Base-by-base conservation (phyloP, 306 rosid genomes). In the Quercus robur region DNA sequence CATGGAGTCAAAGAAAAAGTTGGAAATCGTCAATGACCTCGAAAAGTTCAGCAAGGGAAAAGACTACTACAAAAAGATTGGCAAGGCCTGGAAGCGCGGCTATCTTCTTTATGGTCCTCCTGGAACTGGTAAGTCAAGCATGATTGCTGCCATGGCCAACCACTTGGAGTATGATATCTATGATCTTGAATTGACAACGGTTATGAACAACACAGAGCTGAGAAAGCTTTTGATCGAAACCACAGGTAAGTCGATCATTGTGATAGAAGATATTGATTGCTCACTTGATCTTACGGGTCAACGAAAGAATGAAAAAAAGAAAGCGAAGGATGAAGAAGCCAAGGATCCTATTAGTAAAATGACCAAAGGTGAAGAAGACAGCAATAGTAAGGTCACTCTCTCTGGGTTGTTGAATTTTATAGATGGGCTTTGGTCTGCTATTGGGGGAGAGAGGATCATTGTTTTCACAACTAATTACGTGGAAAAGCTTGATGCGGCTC, bases 391-490 rank as follows among this genome's bases (percentile, higher is more conserved):
- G 54, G 54, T 49, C 1, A 84, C 90, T 30, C 74, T 84, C 5
- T 87, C 90, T 5, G 90, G 88, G 51, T 72, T 82, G 19, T 18
- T 84, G 78, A 84, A 87, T 46, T 81, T 81, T 70, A 84, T 84
- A 3, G 88, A 87, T 78, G 88, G 90, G 56, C 84, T 87, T 51
- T 84, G 90, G 90, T 84, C 90, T n/a, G 86, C 90, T 21, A 76
- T 83, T 8, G 54, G 54, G 15, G 54, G 54, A 10, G 54, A 49
- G 54, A 49, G 54, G 15, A 10, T 49, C 14, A 12, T 49, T 49
- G 15, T 49, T 49, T 49, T 49, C 54, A 49, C 54, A 0, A 49
- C 54, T 12, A 49, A 49, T 49, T 49, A 11, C 0, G 17, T 12
- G 54, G 54, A 49, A 10, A 49, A 49, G 17, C 54, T 49, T 49